Evolutionary conservation across 805 yeast genomes (phyloP).

Genomic region (Cyberlindnera saturnus): DNA sequence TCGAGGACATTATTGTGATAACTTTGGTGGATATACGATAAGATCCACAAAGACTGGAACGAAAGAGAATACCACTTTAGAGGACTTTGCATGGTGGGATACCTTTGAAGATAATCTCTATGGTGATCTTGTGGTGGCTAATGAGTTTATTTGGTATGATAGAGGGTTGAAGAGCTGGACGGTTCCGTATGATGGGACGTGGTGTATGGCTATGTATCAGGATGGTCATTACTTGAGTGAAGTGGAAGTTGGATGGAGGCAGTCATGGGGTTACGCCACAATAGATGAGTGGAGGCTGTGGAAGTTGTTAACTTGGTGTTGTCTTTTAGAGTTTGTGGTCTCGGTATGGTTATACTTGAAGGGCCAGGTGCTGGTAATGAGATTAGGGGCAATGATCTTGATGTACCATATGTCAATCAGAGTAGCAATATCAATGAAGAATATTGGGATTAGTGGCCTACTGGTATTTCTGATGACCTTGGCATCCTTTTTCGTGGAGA

Average conservation of each 20-base stretch:
- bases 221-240: conserved; percentile 3
- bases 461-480: too few relatives aligned
- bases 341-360: too few relatives aligned
- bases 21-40: conserved; percentile 7
- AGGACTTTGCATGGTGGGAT: conserved; percentile 9
- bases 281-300: conserved; percentile 1
- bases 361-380: too few relatives aligned
- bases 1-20: conserved; percentile 7
- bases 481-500: too few relatives aligned
- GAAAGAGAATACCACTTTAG: not conserved
- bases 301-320: not conserved
- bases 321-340: not conserved
- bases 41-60: conserved; percentile 3
- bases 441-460: too few relatives aligned
- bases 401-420: too few relatives aligned
- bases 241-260: not conserved
- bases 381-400: too few relatives aligned
- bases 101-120: conserved; percentile 6
- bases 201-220: conserved; percentile 9
- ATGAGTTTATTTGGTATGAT: conserved; percentile 8
- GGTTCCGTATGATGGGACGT: conserved; percentile 5
- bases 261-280: conserved; percentile 1
- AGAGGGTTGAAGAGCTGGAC: not conserved
- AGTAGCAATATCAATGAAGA: too few relatives aligned
- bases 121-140: conserved; percentile 2